Evolutionary conservation across 306 rosid genomes (phyloP).

Genomic region (Trichosanthes truncata): DNA sequence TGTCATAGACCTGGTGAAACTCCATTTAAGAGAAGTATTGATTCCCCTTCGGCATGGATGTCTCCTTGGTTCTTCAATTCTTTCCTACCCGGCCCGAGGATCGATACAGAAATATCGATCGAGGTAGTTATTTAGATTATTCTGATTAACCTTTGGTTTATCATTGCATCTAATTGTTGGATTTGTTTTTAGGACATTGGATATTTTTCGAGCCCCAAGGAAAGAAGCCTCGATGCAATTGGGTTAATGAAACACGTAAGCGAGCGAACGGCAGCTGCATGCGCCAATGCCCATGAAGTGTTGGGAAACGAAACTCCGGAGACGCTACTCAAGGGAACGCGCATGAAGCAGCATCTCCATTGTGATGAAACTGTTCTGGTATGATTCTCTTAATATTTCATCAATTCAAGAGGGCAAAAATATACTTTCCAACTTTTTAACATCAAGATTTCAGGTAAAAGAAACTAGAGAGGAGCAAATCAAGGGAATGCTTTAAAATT

Average conservation of each 20-base stretch:
- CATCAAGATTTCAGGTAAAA: neutral
- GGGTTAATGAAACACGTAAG: slow-evolving; percentile 80
- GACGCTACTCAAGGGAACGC: slow-evolving; percentile 24
- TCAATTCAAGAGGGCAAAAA: no score
- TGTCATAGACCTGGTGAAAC: slow-evolving; percentile 57
- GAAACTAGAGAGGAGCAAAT: no score
- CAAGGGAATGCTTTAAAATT: no score
- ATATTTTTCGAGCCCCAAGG: slow-evolving; percentile 68
- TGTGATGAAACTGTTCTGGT: slow-evolving; percentile 37
- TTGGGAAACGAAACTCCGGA: slow-evolving; percentile 64
- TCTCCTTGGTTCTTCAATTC: slow-evolving; percentile 93
- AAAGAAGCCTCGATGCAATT: slow-evolving; percentile 76
- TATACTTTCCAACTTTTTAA: neutral
- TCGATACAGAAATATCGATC: slow-evolving; percentile 74
- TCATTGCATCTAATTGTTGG: neutral
- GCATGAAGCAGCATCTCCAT: slow-evolving; percentile 19
- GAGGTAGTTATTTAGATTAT: slow-evolving; percentile 37
- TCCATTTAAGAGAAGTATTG: slow-evolving; percentile 83
- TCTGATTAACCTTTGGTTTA: neutral
- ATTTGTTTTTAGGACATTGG: slow-evolving; percentile 65
- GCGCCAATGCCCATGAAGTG: slow-evolving; percentile 68
- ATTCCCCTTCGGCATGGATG: slow-evolving; percentile 96
- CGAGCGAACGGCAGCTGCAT: slow-evolving; percentile 79
- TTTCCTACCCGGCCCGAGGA: slow-evolving; percentile 62
- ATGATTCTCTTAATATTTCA: neutral